Evolutionary conservation across 139 green algal genomes (phyloP).

Genomic region (Volvox africanus): DNA sequence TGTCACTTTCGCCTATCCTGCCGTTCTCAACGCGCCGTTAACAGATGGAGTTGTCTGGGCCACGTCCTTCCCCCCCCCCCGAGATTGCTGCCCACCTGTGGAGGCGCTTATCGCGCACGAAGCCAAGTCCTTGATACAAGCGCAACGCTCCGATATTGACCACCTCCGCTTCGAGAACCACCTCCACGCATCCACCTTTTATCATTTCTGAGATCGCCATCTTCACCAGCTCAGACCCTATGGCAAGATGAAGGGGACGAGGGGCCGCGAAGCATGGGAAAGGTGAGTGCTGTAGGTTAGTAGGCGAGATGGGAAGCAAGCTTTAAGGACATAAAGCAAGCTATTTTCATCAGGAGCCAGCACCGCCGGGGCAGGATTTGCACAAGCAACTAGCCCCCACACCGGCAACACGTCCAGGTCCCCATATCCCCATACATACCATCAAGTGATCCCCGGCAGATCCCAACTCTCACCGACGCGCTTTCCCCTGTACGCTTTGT

Average conservation of each 20-base stretch:
- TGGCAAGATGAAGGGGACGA: neutral
- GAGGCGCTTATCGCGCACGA: conserved; percentile 97
- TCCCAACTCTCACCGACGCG: conserved; percentile 78
- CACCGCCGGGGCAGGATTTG: too few relatives aligned
- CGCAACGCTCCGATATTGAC: conserved; percentile 92
- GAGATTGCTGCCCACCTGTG: conserved; percentile 64
- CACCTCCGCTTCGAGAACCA: conserved; percentile 97
- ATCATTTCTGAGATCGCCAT: conserved; percentile 82
- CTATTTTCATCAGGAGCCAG: too few relatives aligned
- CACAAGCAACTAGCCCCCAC: too few relatives aligned
- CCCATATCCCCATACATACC: too few relatives aligned
- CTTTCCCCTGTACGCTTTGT: conserved; percentile 83
- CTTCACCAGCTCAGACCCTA: conserved; percentile 86
- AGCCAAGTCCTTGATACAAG: conserved; percentile 96
- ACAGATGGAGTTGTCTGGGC: too few relatives aligned
- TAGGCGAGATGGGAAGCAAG: too few relatives aligned
- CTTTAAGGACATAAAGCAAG: too few relatives aligned
- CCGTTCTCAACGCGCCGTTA: neutral
- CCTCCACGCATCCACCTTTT: conserved; percentile 78
- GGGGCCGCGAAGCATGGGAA: too few relatives aligned
- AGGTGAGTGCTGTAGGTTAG: too few relatives aligned
- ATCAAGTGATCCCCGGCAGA: neutral
- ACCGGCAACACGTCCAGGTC: too few relatives aligned
- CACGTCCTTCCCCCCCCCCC: too few relatives aligned
- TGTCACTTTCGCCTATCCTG: neutral